Conservation (phyloP, 768 basidiomycete genomes). For the Serendipita sp. region DNA sequence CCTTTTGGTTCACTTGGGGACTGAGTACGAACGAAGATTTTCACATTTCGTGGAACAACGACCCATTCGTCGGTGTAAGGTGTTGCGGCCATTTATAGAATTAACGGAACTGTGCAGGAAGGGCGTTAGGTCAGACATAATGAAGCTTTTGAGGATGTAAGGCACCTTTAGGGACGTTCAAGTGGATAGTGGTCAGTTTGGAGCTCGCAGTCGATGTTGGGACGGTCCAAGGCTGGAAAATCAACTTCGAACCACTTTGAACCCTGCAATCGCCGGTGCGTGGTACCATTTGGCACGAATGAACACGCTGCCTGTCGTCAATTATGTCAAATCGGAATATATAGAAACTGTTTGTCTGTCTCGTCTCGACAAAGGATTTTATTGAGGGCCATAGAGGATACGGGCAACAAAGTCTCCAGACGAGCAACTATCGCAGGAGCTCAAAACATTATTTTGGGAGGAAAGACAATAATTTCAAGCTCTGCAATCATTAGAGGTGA, state of each 20-base stretch:
- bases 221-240: too few species aligned
- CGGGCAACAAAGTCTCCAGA: constrained; percentile 90
- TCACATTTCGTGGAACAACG: background rate
- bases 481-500: constrained; percentile 89
- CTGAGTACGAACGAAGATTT: background rate
- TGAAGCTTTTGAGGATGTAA: too few species aligned
- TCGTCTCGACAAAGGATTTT: constrained; percentile 13
- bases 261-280: too few species aligned
- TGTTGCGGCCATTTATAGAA: background rate
- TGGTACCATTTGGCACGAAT: background rate
- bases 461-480: constrained; percentile 88
- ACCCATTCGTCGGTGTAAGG: constrained; percentile 2
- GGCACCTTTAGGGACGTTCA: too few species aligned
- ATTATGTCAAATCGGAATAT: constrained; percentile 37
- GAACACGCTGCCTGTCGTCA: constrained; percentile 3
- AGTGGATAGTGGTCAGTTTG: too few species aligned
- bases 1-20: background rate
- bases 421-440: constrained; percentile 84
- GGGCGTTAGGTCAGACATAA: too few species aligned
- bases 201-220: too few species aligned
- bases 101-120: background rate
- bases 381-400: constrained; percentile 41
- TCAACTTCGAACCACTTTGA: too few species aligned
- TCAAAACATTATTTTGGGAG: constrained; percentile 92
- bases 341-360: constrained; percentile 55